Conservation (phyloP, 805 yeast species). For the Saccharomyces eubayanus region DNA sequence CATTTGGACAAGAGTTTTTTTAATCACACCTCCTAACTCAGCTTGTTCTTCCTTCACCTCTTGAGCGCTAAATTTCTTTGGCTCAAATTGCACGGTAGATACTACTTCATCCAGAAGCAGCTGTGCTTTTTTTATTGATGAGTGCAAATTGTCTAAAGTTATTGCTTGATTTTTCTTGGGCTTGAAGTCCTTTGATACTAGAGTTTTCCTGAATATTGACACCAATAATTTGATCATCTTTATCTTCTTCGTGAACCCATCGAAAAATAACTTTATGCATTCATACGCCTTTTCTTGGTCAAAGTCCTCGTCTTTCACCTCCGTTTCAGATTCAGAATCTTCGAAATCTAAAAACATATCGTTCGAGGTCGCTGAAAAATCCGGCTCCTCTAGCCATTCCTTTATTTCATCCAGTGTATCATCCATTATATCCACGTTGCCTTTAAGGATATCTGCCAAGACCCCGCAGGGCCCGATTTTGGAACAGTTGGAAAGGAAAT, state of each 20-base stretch:
- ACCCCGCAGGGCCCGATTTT: conserved; percentile 47
- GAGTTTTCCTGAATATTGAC: conserved; percentile 50
- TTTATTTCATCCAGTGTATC: conserved; percentile 62
- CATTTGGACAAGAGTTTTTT: conserved; percentile 6
- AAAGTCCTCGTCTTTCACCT: conserved; percentile 23
- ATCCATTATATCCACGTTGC: conserved; percentile 35
- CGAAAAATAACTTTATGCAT: conserved; percentile 34
- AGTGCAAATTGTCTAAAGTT: conserved; percentile 41
- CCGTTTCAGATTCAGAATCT: conserved; percentile 29
- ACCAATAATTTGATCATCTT: conserved; percentile 51
- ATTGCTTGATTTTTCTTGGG: conserved; percentile 29
- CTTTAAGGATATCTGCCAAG: conserved; percentile 37
- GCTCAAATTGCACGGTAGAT: conserved; percentile 1
- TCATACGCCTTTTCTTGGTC: conserved; percentile 27
- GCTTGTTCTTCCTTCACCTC: conserved; percentile 19
- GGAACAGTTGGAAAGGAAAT: conserved; percentile 35
- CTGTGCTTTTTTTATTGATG: conserved; percentile 7
- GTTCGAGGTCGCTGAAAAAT: conserved; percentile 31
- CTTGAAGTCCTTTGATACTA: conserved; percentile 35
- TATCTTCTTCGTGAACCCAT: conserved; percentile 37
- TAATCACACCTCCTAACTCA: conserved; percentile 34
- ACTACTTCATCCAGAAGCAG: neutral
- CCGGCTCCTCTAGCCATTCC: conserved; percentile 63
- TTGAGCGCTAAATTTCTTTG: conserved; percentile 6
- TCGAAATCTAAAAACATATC: conserved; percentile 26